phyloP scores from a whole-genome alignment of 2,329 filamentous ascomycete species.

The Neofusicoccum laricinum region DNA sequence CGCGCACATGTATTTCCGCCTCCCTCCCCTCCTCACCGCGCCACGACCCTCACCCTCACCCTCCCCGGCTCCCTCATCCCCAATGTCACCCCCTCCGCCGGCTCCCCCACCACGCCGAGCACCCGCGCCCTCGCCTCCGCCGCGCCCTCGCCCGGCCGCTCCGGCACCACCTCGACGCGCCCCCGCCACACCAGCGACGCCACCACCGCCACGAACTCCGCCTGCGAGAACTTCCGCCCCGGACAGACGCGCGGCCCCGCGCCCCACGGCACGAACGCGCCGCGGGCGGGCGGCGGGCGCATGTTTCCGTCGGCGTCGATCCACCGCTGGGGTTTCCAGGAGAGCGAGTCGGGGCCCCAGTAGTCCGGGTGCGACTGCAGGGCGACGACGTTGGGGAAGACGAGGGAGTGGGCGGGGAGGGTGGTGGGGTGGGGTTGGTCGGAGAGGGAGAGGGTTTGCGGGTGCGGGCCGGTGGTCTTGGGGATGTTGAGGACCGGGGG shows the following conservation, averaged over 20 bases:
- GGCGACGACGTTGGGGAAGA: neutral
- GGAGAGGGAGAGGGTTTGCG: neutral
- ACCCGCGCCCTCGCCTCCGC: conserved; percentile 18
- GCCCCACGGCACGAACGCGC: no score
- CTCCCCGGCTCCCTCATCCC: neutral
- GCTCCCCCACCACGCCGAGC: conserved; percentile 16
- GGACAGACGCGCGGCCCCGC: conserved; percentile 31
- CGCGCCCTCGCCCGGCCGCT: conserved; percentile 18
- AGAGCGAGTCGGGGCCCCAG: conserved; percentile 5
- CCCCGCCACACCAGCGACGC: conserved; percentile 22
- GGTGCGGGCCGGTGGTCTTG: neutral
- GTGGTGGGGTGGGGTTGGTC: neutral
- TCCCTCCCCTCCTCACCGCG: neutral
- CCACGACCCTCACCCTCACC: neutral
- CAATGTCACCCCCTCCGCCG: neutral
- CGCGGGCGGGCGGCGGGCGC: no score
- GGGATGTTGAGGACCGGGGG: conserved; percentile 20
- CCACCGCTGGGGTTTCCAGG: neutral
- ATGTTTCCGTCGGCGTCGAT: neutral
- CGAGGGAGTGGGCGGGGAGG: neutral
- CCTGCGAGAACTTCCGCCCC: conserved; percentile 37
- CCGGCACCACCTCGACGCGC: conserved; percentile 19
- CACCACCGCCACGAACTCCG: conserved; percentile 35
- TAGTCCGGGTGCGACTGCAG: conserved; percentile 5
- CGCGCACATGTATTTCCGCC: no score